phyloP scores from a whole-genome alignment of 495 filamentous ascomycete genomes.

The Chaetomium cochliodes region DNA sequence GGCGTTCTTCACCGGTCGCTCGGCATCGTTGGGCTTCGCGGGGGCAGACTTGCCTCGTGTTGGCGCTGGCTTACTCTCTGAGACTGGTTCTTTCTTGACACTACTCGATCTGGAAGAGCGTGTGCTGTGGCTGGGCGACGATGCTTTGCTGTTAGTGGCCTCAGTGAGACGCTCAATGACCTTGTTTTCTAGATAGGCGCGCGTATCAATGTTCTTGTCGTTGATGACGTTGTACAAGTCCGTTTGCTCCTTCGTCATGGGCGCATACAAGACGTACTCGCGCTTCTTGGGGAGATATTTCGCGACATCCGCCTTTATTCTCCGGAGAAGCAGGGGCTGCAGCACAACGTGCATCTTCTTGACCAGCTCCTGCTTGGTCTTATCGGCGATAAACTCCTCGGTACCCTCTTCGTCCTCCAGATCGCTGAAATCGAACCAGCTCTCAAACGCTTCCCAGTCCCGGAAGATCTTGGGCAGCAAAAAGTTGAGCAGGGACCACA shows the following conservation, averaged over 20 bases:
- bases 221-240: slow-evolving; percentile 86
- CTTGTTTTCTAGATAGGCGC: slow-evolving; percentile 80
- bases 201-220: slow-evolving; percentile 66
- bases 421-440: slow-evolving; percentile 94
- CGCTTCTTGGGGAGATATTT: slow-evolving; percentile 87
- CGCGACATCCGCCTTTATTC: slow-evolving; percentile 92
- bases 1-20: slow-evolving; percentile 39
- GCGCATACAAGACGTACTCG: slow-evolving; percentile 92
- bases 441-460: slow-evolving; percentile 83
- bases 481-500: slow-evolving; percentile 96
- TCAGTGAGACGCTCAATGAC: slow-evolving; percentile 66
- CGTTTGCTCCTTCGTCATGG: slow-evolving; percentile 80
- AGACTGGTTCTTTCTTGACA: slow-evolving; percentile 27
- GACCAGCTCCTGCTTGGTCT: slow-evolving; percentile 78
- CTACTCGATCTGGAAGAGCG: slow-evolving; percentile 42
- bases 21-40: slow-evolving; percentile 14
- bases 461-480: slow-evolving; percentile 89
- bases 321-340: slow-evolving; percentile 83
- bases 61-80: slow-evolving; percentile 15
- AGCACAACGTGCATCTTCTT: slow-evolving; percentile 87
- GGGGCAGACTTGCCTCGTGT: slow-evolving; percentile 21
- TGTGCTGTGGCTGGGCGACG: slow-evolving; percentile 38
- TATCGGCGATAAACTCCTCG: slow-evolving; percentile 68
- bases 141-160: slow-evolving; percentile 38
- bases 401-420: slow-evolving; percentile 71